These are phyloP conservation scores for Colletotrichum cereale DNA, from an alignment of 2,329 filamentous ascomycete species.

Conservation along the genomic window DNA sequence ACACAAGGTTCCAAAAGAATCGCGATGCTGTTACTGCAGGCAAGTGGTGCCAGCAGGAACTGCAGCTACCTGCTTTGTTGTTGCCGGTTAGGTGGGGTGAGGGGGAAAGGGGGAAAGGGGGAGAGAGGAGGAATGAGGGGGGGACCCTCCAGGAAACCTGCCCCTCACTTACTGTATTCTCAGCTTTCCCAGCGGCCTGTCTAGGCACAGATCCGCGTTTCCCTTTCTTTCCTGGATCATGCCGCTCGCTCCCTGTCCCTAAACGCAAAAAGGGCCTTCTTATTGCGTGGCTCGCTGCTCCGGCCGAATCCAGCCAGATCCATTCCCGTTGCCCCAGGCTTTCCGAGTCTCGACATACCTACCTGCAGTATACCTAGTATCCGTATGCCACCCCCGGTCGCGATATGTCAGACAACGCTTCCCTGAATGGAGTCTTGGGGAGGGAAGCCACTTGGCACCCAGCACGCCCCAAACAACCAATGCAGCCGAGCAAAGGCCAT, in stretches of 20 bases:
- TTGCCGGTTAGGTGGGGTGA: conserved; percentile 37
- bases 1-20: conserved; percentile 17
- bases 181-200: conserved; percentile 29
- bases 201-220: conserved; percentile 19
- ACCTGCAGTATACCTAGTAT: too few species aligned
- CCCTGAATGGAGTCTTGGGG: conserved; percentile 1
- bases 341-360: conserved; percentile 19
- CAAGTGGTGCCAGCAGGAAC: conserved; percentile 13
- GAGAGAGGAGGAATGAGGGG: too few species aligned
- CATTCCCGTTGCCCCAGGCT: conserved; percentile 33
- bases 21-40: conserved; percentile 6
- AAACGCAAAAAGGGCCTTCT: not conserved
- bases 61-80: conserved; percentile 21
- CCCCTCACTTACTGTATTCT: conserved; percentile 35
- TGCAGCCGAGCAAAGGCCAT: conserved; percentile 10
- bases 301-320: conserved; percentile 28
- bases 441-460: conserved; percentile 1
- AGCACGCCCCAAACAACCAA: conserved; percentile 7
- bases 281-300: conserved; percentile 1
- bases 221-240: conserved; percentile 3
- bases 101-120: too few species aligned
- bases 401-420: conserved; percentile 31
- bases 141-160: conserved; percentile 14
- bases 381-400: conserved; percentile 17
- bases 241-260: not conserved